Evolutionary conservation across 2,329 filamentous ascomycete species (phyloP), one percentile per base, ranked within the genome.

Genomic region (Pseudonectria buxi): DNA sequence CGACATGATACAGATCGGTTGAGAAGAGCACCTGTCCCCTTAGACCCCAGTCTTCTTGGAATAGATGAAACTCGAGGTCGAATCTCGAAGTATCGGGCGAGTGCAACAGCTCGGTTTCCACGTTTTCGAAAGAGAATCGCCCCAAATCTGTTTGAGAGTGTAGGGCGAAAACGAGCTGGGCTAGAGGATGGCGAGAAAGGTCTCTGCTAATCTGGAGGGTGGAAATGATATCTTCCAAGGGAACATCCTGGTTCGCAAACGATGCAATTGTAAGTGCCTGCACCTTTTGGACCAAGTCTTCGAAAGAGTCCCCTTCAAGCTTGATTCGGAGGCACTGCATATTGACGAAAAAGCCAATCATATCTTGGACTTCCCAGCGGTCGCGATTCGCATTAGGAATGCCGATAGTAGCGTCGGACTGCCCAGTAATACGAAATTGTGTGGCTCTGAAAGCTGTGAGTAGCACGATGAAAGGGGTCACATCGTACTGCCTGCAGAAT

Each of bases 291-390:
- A 22, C 18, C 9, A 22, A 9, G 5, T 22, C 5, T 22, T 22
- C 18, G 18, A 22, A 22, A 22, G 18, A 22, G 5, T 22, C 5
- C 18, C 9, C 33, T 4, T 22, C 18, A 22, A 56, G 10, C 2
- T 14, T 30, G 27, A 53, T 38, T n/a, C 51, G 39, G 14, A 55
- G 43, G 10, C 50, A 51, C 24, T 56, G 54, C 0, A 44, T 34
- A 18, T 53, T 54, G 29, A 53, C 53, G 10, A 55, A 54, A 39
- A 50, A 51, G 1, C 49, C 53, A 9, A 54, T 43, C 0, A 50
- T 42, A 12, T 47, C 33, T 14, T 46, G 33, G 1, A 49, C 2
- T 7, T 52, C 50, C 13, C 28, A 31, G 1, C 38, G 24, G 7
- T 49, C 33, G 0, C 50, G 43, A 10, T 49, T 52, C 1, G 49